Base-by-base conservation (phyloP, 352 stramenopile species). In the Phytophthora rubi region DNA sequence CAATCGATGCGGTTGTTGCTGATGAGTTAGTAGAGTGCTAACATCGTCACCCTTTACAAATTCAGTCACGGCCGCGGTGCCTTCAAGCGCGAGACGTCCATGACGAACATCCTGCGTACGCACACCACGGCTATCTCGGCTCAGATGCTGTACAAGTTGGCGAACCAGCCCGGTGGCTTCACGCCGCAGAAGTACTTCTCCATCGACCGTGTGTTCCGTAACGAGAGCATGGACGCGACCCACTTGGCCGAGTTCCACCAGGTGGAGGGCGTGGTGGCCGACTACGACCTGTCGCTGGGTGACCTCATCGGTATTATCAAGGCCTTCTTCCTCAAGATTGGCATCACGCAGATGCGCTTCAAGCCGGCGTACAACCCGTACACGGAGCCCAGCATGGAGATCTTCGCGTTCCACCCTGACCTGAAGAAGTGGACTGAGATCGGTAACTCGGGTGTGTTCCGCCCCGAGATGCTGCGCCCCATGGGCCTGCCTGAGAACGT, bases 351-450 rank as follows among this genome's bases (percentile, higher is more conserved):
- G 81, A 95, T 99, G 76, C 97, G 98, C 79, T 99, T 99, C 92
- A 99, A 99, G 88, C 98, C 98, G 16, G 98, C 98, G 26, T 99
- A 99, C 88, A 99, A 99, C 82, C 98, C 98, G 35, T 99, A 99
- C 90, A 99, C 98, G 49, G 98, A 99, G 85, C 98, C 98, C 18
- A 99, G 91, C 39, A 99, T 99, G 98, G 98, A 99, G 80, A 99
- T 99, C 77, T 99, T 99, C 79, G 98, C 98, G 45, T 99, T 99
- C 87, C 98, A 99, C 85, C 97, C 98, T 44, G 98, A 99, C 80
- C 84, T 99, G 53, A 99, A 99, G 69, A 99, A 99, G 80, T 99
- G 97, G 97, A 99, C 97, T n/a, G 97, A 99, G 77, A 99, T 99
- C 69, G 97, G 97, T 52, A 99, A 99, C 86, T 98, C 93, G 12